Percentiles rank a stretch among this genome's conserved stretches.
These are phyloP conservation scores for Ophiostoma australiae DNA, from an alignment of 2,329 filamentous ascomycete genomes.

Conservation along the genomic window DNA sequence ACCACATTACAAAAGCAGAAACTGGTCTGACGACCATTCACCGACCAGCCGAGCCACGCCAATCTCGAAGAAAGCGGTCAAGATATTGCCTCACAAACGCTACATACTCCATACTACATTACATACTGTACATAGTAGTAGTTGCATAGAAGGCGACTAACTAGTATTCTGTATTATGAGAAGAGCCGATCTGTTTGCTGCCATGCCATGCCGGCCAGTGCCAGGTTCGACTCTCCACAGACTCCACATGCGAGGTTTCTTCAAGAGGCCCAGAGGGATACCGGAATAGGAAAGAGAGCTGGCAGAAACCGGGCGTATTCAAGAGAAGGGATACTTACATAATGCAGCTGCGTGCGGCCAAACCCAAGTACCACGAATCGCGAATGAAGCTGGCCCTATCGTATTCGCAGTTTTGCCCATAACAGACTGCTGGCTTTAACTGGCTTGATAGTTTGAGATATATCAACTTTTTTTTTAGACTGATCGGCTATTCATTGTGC, in stretches of 20 bases:
- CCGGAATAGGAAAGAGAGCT: background rate
- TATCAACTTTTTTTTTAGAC: background rate
- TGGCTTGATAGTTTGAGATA: background rate
- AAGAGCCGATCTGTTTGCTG: background rate
- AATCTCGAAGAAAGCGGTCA: background rate
- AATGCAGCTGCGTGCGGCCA: background rate
- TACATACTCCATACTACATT: background rate
- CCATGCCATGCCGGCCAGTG: background rate
- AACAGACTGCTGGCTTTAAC: background rate
- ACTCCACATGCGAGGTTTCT: conserved; percentile 8
- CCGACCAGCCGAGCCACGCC: background rate
- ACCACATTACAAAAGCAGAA: background rate
- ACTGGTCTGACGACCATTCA: background rate
- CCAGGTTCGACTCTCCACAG: background rate
- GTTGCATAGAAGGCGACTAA: too few species aligned
- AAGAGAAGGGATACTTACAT: background rate
- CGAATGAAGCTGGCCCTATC: background rate
- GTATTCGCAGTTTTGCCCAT: conserved; percentile 1
- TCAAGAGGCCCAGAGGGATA: background rate
- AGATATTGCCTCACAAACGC: conserved; percentile 5
- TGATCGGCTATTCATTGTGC: background rate
- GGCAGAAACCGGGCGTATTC: too few species aligned
- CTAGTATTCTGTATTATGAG: too few species aligned
- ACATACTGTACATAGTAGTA: background rate
- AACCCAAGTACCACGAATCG: background rate